Conservation (phyloP, 1,139 yeast species). For the Suhomyces atakaporum region DNA sequence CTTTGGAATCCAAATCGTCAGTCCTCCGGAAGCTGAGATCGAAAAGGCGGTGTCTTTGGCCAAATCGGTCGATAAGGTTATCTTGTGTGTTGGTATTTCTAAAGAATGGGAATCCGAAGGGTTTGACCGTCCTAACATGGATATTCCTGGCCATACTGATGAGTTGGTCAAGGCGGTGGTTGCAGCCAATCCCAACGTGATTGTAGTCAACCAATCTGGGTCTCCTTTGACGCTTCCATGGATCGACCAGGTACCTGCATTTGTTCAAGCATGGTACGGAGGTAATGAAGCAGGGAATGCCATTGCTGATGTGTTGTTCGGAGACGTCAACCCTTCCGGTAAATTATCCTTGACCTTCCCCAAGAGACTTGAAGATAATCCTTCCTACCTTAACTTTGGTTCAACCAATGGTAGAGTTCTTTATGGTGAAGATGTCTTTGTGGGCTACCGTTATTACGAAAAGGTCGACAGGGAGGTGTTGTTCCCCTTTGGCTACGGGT, state of each 20-base stretch:
- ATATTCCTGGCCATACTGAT: slow-evolving; percentile 23
- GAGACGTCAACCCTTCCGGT: slow-evolving; percentile 32
- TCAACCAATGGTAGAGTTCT: slow-evolving; percentile 26
- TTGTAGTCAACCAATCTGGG: slow-evolving; percentile 23
- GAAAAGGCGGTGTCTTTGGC: slow-evolving; percentile 45
- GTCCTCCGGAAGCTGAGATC: slow-evolving; percentile 32
- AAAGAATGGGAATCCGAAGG: slow-evolving; percentile 55
- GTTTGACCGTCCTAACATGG: slow-evolving; percentile 45
- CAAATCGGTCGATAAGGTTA: slow-evolving; percentile 45
- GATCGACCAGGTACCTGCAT: slow-evolving; percentile 17
- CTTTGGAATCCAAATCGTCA: slow-evolving; percentile 27
- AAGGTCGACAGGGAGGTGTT: slow-evolving; percentile 21
- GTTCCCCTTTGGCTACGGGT: slow-evolving; percentile 30
- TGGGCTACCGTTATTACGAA: slow-evolving; percentile 30
- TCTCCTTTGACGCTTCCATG: slow-evolving; percentile 24
- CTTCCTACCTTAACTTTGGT: slow-evolving; percentile 43
- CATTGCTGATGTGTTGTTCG: slow-evolving; percentile 31
- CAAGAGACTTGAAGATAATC: slow-evolving; percentile 38
- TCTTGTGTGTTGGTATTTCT: slow-evolving; percentile 45
- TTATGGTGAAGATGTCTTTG: slow-evolving; percentile 31
- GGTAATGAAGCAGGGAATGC: slow-evolving; percentile 30
- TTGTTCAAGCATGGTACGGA: slow-evolving; percentile 26
- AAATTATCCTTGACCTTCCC: slow-evolving; percentile 48
- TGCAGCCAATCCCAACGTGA: slow-evolving; percentile 19
- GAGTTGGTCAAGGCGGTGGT: slow-evolving; percentile 17